Base-by-base conservation (phyloP, 2,329 filamentous ascomycete species). In the Xylaria multiplex region DNA sequence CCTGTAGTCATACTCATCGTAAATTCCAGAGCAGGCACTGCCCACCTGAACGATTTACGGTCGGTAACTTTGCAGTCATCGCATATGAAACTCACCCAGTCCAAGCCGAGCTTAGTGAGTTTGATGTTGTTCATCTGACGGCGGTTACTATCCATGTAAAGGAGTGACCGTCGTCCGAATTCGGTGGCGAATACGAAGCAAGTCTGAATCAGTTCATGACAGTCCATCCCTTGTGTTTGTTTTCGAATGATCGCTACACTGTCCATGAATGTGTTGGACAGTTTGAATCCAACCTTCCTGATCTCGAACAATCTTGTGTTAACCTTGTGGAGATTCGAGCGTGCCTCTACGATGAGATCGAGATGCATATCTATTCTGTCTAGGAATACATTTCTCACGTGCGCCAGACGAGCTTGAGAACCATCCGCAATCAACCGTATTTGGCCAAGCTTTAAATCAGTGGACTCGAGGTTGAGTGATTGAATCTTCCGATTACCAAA, bases 161-260 rank as follows among this genome's bases (percentile, higher is more conserved):
- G 88, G 56, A 97, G 87, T 2, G 95, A 97, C 70, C 96, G 91
- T 77, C 97, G 95, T 50, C 96, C 96, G 72, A 99, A 99, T 77
- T 99, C 96, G 0, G 96, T 98, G n/a, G 96, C 96, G 75, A 98
- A 99, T 46, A 96, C 92, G 78, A 98, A 99, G 80, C 95, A 99
- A 5, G 93, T 97, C 79, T 99, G 96, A 69, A 99, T 96, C 35
- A 99, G 87, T 75, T 99, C 96, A 74, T 97, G 93, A 77, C 95
- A 97, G 70, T 96, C 91, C 70, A 95, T 87, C 8, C 91, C 92
- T 64, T 87, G 85, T 1, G 93, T 93, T 79, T 99, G 95, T 71
- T 89, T 90, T 69, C 93, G 88, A 70, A 99, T 96, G 69, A 93
- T 93, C 77, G 97, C 93, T 50, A 99, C 96, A 76, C 93, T 97